These are phyloP conservation scores for Colletotrichum costaricense DNA, from an alignment of 2,329 filamentous ascomycete species.

Conservation along the genomic window DNA sequence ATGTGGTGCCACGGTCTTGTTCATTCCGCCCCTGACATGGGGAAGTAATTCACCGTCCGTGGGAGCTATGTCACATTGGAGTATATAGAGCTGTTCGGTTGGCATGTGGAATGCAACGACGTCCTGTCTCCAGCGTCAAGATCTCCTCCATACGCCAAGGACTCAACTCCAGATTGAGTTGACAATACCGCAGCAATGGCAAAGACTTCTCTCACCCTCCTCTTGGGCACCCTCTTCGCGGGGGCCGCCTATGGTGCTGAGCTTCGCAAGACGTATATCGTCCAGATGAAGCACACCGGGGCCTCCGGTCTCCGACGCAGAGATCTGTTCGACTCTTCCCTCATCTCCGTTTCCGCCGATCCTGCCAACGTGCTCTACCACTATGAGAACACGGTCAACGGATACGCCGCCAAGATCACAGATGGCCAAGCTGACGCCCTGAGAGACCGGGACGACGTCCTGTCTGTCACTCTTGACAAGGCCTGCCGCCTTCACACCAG, in stretches of 20 bases:
- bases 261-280: constrained; percentile 11
- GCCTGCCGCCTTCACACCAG: constrained; percentile 24
- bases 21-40: not conserved
- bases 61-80: not conserved
- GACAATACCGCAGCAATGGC: not conserved
- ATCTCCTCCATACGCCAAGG: not conserved
- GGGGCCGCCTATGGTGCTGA: not conserved
- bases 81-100: not conserved
- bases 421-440: constrained; percentile 18
- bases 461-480: constrained; percentile 17
- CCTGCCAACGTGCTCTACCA: constrained; percentile 23
- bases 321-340: not conserved
- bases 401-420: constrained; percentile 30
- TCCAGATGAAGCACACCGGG: constrained; percentile 2
- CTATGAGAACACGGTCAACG: constrained; percentile 27
- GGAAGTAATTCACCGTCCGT: not conserved
- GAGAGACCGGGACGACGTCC: constrained; percentile 16
- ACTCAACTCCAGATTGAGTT: not conserved
- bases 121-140: not conserved
- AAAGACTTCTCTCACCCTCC: not conserved
- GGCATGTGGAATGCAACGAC: no score
- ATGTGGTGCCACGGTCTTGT: not conserved
- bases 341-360: constrained; percentile 7
- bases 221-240: not conserved
- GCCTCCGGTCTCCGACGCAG: not conserved